Base-by-base conservation (phyloP, 208 protist genomes). In the Crithidia expoeki region DNA sequence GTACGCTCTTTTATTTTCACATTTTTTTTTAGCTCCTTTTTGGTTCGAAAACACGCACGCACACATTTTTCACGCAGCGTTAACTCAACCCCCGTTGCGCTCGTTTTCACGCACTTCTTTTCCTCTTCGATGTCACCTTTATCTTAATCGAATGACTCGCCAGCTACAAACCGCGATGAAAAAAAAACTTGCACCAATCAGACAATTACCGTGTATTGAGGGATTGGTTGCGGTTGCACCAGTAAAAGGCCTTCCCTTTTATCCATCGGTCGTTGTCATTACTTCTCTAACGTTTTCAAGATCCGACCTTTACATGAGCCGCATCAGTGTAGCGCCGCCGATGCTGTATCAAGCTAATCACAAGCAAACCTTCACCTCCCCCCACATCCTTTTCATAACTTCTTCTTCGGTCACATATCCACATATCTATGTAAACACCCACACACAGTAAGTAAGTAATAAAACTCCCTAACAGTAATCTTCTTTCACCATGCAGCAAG, bases 401-500 rank as follows among this genome's bases (percentile, higher is more conserved):
- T 44, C 38, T 7, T n/a, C n/a, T n/a, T n/a, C n/a, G n/a, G n/a
- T n/a, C n/a, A n/a, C n/a, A n/a, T n/a, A n/a, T n/a, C n/a, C 58
- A 68, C 68, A 66, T 32, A 73, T 27, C 33, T 28, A 44, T 27
- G 25, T 69, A 53, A 7, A 51, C 30, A 58, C 55, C n/a, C 70
- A 58, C 21, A 66, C 40, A 55, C 53, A 72, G 63, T 72, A 80
- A 70, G 64, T 30, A 63, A 60, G 56, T 65, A 74, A 72, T 70
- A 42, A 64, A 42, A 34, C 47, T 30, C 46, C 25, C 36, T 65
- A 73, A 68, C 47, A 33, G 38, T 44, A 76, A 69, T 64, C 40
- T 21, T 55, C 58, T 27, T 65, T 55, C 52, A 71, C 42, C 32
- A 89, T 90, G 87, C 87, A 93, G 68, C 78, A 69, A 49, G 64